Evolutionary conservation across 2,329 filamentous ascomycete species (phyloP).

Genomic region (Diaporthe ilicicola): DNA sequence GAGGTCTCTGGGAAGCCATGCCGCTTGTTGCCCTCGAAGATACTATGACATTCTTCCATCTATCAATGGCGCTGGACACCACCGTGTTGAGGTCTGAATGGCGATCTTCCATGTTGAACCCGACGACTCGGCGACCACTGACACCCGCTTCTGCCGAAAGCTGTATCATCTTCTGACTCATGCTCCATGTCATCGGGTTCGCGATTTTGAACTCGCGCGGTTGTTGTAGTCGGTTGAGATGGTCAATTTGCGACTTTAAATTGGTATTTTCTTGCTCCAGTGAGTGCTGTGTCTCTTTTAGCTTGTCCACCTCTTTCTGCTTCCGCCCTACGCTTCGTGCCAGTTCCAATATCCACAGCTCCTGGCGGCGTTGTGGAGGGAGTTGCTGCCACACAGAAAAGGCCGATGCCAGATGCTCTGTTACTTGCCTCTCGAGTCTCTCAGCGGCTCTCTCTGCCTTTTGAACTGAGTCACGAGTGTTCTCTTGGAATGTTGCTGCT

Average conservation of each 20-base stretch:
- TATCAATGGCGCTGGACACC: constrained; percentile 63
- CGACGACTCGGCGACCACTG: constrained; percentile 51
- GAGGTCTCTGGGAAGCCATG: constrained; percentile 58
- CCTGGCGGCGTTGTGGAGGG: constrained; percentile 60
- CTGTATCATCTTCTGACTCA: constrained; percentile 58
- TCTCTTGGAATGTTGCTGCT: constrained; percentile 49
- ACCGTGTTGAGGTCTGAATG: constrained; percentile 61
- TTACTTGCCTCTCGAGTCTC: constrained; percentile 73
- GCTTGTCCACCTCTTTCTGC: constrained; percentile 61
- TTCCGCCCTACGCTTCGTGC: constrained; percentile 67
- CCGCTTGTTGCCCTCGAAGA: constrained; percentile 55
- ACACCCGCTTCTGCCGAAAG: constrained; percentile 56
- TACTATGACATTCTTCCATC: constrained; percentile 70
- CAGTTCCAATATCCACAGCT: constrained; percentile 69
- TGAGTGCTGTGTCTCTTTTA: constrained; percentile 58
- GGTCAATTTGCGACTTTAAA: constrained; percentile 66
- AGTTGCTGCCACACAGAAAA: constrained; percentile 80
- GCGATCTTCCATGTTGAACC: constrained; percentile 59
- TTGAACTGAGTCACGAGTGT: constrained; percentile 55
- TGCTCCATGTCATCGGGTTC: constrained; percentile 59
- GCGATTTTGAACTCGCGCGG: constrained; percentile 66
- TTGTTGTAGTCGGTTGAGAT: constrained; percentile 66
- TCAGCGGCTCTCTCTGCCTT: constrained; percentile 62
- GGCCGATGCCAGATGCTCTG: constrained; percentile 79
- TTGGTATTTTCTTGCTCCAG: constrained; percentile 66